These are phyloP conservation scores for Xerocomellus dryophilus DNA, from an alignment of 768 basidiomycete genomes.

Conservation along the genomic window DNA sequence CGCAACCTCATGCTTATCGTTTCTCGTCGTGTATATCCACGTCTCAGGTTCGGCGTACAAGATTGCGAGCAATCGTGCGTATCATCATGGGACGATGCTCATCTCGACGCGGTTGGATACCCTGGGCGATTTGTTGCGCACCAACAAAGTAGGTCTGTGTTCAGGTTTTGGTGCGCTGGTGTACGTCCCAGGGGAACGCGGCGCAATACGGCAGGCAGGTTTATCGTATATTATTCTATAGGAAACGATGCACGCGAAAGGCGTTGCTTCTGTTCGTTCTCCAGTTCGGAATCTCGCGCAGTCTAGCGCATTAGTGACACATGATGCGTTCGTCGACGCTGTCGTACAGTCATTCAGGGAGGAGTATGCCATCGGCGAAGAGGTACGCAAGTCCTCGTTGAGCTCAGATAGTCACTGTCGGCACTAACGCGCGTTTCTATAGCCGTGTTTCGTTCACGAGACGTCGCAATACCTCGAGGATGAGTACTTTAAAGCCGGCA, in stretches of 20 bases:
- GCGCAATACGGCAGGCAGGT: neutral
- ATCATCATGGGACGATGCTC: constrained; percentile 99
- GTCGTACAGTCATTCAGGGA: constrained; percentile 65
- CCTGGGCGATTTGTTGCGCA: constrained; percentile 68
- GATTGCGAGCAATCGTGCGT: constrained; percentile 84
- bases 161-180: neutral
- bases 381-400: constrained; percentile 23
- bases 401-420: neutral
- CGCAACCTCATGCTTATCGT: neutral
- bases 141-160: constrained; percentile 51
- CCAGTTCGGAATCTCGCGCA: constrained; percentile 82
- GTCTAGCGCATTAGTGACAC: constrained; percentile 49
- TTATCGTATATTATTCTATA: constrained; percentile 28
- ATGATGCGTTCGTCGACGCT: constrained; percentile 68
- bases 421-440: neutral
- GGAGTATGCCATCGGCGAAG: constrained; percentile 46
- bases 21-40: constrained; percentile 40
- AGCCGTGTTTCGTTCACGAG: constrained; percentile 47
- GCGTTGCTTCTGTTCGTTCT: constrained; percentile 88
- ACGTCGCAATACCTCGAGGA: constrained; percentile 42
- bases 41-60: constrained; percentile 98
- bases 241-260: constrained; percentile 79
- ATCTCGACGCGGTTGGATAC: constrained; percentile 74
- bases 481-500: constrained; percentile 64
- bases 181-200: neutral